These are phyloP conservation scores for Colletotrichum sublineola DNA, from an alignment of 2,329 filamentous ascomycete genomes.

Conservation along the genomic window DNA sequence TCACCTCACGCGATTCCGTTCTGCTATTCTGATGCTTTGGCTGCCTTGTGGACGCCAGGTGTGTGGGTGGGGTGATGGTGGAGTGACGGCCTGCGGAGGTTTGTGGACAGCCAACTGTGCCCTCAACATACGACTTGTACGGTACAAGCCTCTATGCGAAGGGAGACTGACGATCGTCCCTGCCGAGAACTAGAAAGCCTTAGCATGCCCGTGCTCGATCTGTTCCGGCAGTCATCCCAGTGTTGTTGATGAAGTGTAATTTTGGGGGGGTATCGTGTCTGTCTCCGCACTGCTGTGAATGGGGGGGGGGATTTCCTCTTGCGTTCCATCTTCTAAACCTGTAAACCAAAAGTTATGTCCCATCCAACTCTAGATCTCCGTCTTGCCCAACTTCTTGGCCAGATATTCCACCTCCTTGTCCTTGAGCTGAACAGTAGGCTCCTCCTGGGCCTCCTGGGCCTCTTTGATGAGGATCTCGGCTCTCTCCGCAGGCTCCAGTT, in stretches of 20 bases:
- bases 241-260: slow-evolving; percentile 36
- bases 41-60: slow-evolving; percentile 6
- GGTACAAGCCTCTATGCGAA: neutral
- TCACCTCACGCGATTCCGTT: slow-evolving; percentile 28
- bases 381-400: slow-evolving; percentile 81
- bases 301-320: slow-evolving; percentile 39
- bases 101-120: neutral
- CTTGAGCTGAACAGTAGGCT: slow-evolving; percentile 78
- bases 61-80: slow-evolving; percentile 36
- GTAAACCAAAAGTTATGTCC: slow-evolving; percentile 34
- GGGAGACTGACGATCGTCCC: neutral
- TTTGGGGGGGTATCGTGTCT: slow-evolving; percentile 44
- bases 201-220: neutral
- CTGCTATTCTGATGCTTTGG: slow-evolving; percentile 12
- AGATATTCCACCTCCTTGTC: slow-evolving; percentile 86
- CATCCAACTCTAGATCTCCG: slow-evolving; percentile 61
- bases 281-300: slow-evolving; percentile 31
- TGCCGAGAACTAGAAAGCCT: neutral
- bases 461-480: slow-evolving; percentile 78
- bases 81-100: slow-evolving; percentile 20
- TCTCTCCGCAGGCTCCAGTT: slow-evolving; percentile 70
- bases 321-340: slow-evolving; percentile 41
- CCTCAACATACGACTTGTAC: slow-evolving; percentile 1
- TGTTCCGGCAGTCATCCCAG: neutral
- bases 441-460: slow-evolving; percentile 78